A percentile compares a stretch with the other conserved stretches of the same genome.
Conservation (phyloP, 345 rosid species). For the Turritis glabra region DNA sequence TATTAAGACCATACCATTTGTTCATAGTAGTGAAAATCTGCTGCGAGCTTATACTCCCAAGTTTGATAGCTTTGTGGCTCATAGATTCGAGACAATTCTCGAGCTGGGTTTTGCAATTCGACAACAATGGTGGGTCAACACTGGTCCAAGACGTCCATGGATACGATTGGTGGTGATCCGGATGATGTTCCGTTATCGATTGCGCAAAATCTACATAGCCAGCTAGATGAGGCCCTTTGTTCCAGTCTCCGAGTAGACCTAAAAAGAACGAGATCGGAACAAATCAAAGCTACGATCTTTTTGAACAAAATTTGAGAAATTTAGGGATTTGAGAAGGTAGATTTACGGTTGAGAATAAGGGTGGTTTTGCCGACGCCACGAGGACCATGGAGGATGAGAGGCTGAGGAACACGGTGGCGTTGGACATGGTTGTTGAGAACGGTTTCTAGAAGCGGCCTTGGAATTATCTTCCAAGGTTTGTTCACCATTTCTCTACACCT, state of each 20-base stretch:
- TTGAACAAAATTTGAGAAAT: not conserved
- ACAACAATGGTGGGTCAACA: constrained; percentile 60
- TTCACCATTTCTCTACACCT: constrained; percentile 54
- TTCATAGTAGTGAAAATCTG: constrained; percentile 76
- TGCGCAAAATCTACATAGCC: constrained; percentile 92
- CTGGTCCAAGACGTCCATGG: constrained; percentile 94
- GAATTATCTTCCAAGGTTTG: constrained; percentile 86
- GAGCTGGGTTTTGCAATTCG: constrained; percentile 69
- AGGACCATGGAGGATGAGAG: constrained; percentile 95
- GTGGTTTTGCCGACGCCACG: constrained; percentile 99
- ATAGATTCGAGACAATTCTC: constrained; percentile 89
- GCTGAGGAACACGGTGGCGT: constrained; percentile 93
- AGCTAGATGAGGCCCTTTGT: constrained; percentile 78
- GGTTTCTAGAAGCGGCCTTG: constrained; percentile 81
- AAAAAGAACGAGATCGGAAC: constrained; percentile 21
- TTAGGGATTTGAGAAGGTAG: not conserved
- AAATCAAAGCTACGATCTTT: constrained; percentile 15
- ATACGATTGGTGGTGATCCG: constrained; percentile 57
- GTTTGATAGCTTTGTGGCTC: constrained; percentile 66
- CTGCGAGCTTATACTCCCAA: constrained; percentile 70
- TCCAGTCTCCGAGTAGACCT: constrained; percentile 54
- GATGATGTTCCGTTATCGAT: constrained; percentile 75
- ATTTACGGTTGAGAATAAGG: constrained; percentile 77
- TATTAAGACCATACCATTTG: constrained; percentile 79
- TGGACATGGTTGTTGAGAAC: constrained; percentile 89